Base-by-base conservation (phyloP, 352 stramenopile genomes). In the Halophytophthora batemanensis region DNA sequence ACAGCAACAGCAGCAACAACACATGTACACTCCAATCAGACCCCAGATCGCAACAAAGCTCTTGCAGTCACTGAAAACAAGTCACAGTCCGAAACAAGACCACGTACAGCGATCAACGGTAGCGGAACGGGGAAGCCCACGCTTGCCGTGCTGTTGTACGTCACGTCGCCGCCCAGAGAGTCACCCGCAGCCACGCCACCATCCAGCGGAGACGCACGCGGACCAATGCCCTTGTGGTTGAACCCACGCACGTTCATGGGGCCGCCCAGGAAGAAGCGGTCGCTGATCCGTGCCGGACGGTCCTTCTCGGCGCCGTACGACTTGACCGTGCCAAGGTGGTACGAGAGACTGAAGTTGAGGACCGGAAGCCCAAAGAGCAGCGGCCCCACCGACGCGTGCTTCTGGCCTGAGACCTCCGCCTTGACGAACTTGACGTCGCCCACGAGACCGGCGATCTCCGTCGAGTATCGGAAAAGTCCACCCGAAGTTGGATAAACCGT, bases 401-500 rank as follows among this genome's bases (percentile, higher is more conserved):
- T 90, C 64, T 95, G 86, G 29, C 81, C 81, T 51, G 86, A 73
- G 22, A 94, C 74, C 50, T 96, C 82, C 13, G 77, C 71, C 67
- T 95, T 96, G 15, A 93, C 77, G 51, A 96, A 96, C n/a, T 79
- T 80, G 17, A 96, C 87, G 56, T 96, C 87, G 33, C 86, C 86
- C 21, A 93, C 63, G 50, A 95, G 70, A 18, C 86, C 86, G 31
- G 86, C 83, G 31, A 95, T 82, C 58, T 97, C 90, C 29, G 82
- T 86, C 49, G 79, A 83, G 64, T 90, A 87, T 59, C 93, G 87
- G 53, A 97, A 92, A 41, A 96, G 81, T n/a, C 85, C 86, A n/a
- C 90, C 90, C 39, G 59, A 48, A 36, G 83, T 95, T 15, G 90
- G 90, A 35, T 95, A 83, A 29, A 96, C 86, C 13, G 69, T n/a